Base-by-base conservation (phyloP, 352 stramenopile genomes). In the Paralagenidium karlingii region DNA sequence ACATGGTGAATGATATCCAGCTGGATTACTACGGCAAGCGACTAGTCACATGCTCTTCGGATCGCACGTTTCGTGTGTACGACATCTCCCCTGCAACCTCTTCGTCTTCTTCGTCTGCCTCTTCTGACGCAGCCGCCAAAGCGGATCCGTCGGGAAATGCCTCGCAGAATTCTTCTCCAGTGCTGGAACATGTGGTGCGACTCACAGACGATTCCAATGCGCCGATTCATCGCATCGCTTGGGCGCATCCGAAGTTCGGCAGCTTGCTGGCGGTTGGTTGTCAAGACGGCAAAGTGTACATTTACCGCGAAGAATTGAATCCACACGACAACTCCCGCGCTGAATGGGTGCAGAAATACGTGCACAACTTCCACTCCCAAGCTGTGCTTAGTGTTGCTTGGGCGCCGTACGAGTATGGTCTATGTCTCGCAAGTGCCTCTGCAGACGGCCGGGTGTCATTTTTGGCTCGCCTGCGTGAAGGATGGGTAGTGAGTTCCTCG, bases 1-100 rank as follows among this genome's bases (percentile, higher is more conserved):
- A 88, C 55, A 87, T 87, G 70, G 81, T 92, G 44, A 81, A 86
- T 51, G 79, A 92, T 56, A 86, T 90, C 24, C 77, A 92, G 55
- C 61, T 92, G 44, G 76, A 92, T 44, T 92, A 90, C 48, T 88
- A 92, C 46, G 74, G 76, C 48, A 88, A 90, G 45, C 71, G 73
- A 20, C 55, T 92, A 31, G 71, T 50, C 22, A 88, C 79, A 33
- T 89, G 76, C 52, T 92, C 79, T 22, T 68, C 58, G 13, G 79
- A 92, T 51, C 67, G 75, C 45, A 86, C 76, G 33, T 87, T 92
- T 47, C 74, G 75, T 43, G 51, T 92, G 25, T 92, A 87, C 53
- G 74, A 89, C 45, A 68, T 88, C 25, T 77, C 69, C 1, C 61
- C 61, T 25, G 58, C 75, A 11, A 73, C 70, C 1, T 20, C 22